phyloP scores from a whole-genome alignment of 2,329 filamentous ascomycete genomes.

The Celoporthe dispersa region DNA sequence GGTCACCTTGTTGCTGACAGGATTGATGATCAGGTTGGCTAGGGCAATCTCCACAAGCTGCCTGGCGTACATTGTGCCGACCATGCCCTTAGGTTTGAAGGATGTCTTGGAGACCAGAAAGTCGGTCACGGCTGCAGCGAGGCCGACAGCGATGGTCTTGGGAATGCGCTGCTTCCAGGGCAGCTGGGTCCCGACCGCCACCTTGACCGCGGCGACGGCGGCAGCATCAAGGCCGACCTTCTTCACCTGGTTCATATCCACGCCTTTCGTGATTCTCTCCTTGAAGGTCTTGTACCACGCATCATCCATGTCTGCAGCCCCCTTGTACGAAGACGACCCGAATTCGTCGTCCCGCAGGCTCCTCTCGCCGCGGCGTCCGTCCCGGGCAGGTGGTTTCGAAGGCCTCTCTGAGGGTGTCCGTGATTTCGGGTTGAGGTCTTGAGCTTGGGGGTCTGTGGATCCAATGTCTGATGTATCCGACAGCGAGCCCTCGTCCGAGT shows the following conservation, averaged over 20 bases:
- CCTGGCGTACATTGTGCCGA: conserved; percentile 26
- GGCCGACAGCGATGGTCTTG: conserved; percentile 21
- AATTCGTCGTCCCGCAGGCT: not conserved
- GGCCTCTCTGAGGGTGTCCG: not conserved
- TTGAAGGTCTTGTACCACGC: conserved; percentile 24
- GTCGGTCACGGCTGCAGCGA: conserved; percentile 26
- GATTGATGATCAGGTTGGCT: conserved; percentile 28
- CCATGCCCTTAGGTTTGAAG: conserved; percentile 25
- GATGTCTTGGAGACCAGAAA: conserved; percentile 26
- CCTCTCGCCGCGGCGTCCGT: not conserved
- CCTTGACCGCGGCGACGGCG: conserved; percentile 28
- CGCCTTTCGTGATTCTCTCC: conserved; percentile 21
- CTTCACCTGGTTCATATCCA: conserved; percentile 25
- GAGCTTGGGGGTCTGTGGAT: not conserved
- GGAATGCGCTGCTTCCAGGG: conserved; percentile 29
- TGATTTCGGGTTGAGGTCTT: conserved; percentile 1
- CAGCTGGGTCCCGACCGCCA: conserved; percentile 26
- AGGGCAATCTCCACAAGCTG: conserved; percentile 27
- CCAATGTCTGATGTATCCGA: not conserved
- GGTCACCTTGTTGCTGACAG: conserved; percentile 22
- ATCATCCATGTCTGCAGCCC: conserved; percentile 23
- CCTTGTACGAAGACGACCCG: conserved; percentile 11
- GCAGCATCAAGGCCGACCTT: conserved; percentile 27
- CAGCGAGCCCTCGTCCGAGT: not conserved
- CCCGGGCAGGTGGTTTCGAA: not conserved